Conservation (phyloP, 441 rosid genomes). For the Populus tomentosa region DNA sequence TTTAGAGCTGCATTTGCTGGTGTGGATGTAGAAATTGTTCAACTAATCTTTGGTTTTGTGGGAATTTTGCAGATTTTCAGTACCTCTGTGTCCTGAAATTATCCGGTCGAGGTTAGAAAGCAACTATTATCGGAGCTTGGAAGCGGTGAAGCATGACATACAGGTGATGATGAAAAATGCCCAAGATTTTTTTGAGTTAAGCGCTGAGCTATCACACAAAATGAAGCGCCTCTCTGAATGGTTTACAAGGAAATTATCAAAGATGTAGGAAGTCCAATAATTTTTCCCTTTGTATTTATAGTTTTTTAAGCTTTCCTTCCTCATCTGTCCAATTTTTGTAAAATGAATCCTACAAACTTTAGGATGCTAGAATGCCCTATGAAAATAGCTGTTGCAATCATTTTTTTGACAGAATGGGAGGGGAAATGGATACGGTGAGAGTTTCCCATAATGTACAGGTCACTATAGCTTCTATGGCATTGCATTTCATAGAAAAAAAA, state of each 20-base stretch:
- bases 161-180: slow-evolving; percentile 69
- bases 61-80: slow-evolving; percentile 70
- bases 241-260: slow-evolving; percentile 46
- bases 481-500: background rate
- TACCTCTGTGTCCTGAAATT: slow-evolving; percentile 69
- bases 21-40: background rate
- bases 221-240: slow-evolving; percentile 58
- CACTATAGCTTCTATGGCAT: background rate
- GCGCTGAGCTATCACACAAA: slow-evolving; percentile 40
- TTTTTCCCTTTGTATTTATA: background rate
- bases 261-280: slow-evolving; percentile 20
- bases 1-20: background rate
- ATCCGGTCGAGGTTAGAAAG: slow-evolving; percentile 73
- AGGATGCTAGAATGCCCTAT: background rate
- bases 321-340: slow-evolving; percentile 14
- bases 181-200: slow-evolving; percentile 42
- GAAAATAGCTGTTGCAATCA: background rate
- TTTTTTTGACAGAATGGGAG: slow-evolving; percentile 1
- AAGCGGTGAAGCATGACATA: slow-evolving; percentile 76
- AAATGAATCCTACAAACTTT: background rate
- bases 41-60: background rate
- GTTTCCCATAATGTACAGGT: background rate
- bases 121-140: slow-evolving; percentile 78
- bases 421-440: slow-evolving; percentile 1
- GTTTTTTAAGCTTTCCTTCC: background rate